Base-by-base conservation (phyloP, 306 rosid genomes). In the Prunus mongolica region DNA sequence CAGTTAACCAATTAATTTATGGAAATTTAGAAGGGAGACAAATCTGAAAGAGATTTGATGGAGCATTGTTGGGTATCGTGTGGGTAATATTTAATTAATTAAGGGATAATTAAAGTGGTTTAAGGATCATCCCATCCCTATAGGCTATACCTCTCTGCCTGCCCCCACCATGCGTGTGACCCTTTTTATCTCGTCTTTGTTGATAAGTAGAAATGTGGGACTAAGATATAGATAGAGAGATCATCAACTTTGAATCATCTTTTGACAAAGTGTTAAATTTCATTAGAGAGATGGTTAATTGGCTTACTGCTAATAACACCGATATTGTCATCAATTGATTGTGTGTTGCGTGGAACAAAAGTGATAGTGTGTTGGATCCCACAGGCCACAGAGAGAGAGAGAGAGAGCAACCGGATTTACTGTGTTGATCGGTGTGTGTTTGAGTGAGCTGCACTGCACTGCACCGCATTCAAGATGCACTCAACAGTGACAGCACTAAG, bases 261-360 rank as follows among this genome's bases (percentile, higher is more conserved):
- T 57, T 57, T 57, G 28, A 57, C 63, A 11, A 56, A 20, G 28
- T n/a, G 27, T 18, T 4, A 20, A 56, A 56, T 34, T 34, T 34
- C 38, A 6, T 1, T 32, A 6, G 2, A 34, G 8, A 34, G 8
- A 6, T 0, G 8, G 8, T 1, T 6, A 5, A 34, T 34, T 34
- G 2, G 2, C 41, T 6, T 1, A 34, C 0, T 5, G 6, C 0
- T 34, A 34, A 0, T 1, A 34, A 6, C 8, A 6, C 2, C 0
- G 0, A 34, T 34, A 28, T 28, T 28, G 0, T 28, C 0, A 2
- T 3, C 3, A 28, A 28, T 0, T 2, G 30, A 27, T 27, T 2
- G 0, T 27, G 38, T 34, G 38, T 34, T 34, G 7, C 38, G 38
- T 34, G 8, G 1, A 34, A 34, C 8, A 34, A 38, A 6, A 38